Evolutionary conservation across 2,329 filamentous ascomycete species (phyloP).

Genomic region (Xylariaceae sp.): DNA sequence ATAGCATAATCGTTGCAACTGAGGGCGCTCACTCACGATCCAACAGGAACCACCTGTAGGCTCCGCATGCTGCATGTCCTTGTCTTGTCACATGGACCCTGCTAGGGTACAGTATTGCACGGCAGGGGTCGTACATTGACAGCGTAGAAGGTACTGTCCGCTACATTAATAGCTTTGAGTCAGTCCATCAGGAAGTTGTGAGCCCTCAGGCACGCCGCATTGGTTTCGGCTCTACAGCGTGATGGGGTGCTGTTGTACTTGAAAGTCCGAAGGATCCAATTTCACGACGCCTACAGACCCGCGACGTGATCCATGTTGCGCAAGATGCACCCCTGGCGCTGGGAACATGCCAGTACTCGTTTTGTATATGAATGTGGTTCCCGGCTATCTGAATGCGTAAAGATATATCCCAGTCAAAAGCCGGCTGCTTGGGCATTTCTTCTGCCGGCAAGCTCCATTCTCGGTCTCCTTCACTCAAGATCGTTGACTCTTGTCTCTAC

Average conservation of each 20-base stretch:
- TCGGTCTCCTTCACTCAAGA: conserved; percentile 8
- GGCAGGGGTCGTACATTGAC: conserved; percentile 1
- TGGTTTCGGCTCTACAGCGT: conserved; percentile 13
- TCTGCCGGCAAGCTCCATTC: conserved; percentile 14
- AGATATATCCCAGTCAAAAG: conserved; percentile 20
- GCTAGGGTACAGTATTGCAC: conserved; percentile 6
- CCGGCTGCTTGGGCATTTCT: conserved; percentile 18
- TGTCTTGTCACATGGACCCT: conserved; percentile 13
- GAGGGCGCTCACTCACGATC: not conserved
- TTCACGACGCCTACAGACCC: conserved; percentile 11
- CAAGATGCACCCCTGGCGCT: conserved; percentile 5
- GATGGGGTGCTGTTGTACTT: conserved; percentile 12
- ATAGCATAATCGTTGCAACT: too few relatives aligned
- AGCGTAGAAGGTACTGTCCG: not conserved
- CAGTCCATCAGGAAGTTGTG: not conserved
- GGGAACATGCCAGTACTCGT: conserved; percentile 13
- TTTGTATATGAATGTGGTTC: too few relatives aligned
- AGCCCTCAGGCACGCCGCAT: conserved; percentile 9
- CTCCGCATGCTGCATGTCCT: conserved; percentile 13
- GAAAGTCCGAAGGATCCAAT: conserved; percentile 10
- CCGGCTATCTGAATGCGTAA: conserved; percentile 6
- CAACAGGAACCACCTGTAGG: conserved; percentile 10
- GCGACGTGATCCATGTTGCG: conserved; percentile 7
- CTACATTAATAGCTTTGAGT: not conserved
- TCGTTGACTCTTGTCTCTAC: conserved; percentile 9